A percentile compares a stretch with the other conserved stretches of the same genome.
phyloP scores from a whole-genome alignment of 805 yeast genomes.

The Zygosaccharomyces bisporus region DNA sequence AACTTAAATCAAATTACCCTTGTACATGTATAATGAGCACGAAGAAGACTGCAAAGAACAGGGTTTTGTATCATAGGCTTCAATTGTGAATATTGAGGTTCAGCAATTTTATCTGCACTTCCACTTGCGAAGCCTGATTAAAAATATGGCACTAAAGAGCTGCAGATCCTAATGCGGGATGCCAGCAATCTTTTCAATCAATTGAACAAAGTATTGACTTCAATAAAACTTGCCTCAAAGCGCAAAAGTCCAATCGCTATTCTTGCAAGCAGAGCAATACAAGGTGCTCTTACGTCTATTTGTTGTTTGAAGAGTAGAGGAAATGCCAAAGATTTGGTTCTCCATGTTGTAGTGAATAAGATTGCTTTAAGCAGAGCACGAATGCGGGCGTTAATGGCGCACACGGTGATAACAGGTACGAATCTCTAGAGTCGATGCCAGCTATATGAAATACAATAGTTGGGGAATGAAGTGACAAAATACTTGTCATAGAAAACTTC shows the following conservation, averaged over 20 bases:
- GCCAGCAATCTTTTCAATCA: slow-evolving; percentile 51
- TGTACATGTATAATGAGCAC: slow-evolving; percentile 47
- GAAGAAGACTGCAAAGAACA: slow-evolving; percentile 43
- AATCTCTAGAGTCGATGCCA: no score
- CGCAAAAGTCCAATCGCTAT: no score
- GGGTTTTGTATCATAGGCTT: slow-evolving; percentile 52
- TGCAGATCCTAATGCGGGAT: slow-evolving; percentile 50
- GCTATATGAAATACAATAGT: no score
- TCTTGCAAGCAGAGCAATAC: no score
- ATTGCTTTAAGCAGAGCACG: no score
- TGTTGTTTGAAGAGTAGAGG: no score
- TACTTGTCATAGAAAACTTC: slow-evolving; percentile 57
- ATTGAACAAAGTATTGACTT: slow-evolving; percentile 50
- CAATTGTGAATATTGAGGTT: slow-evolving; percentile 44
- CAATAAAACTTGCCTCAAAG: slow-evolving; percentile 55
- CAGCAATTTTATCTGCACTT: slow-evolving; percentile 42
- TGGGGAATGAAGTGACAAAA: no score
- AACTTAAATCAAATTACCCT: slow-evolving; percentile 52
- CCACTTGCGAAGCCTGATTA: slow-evolving; percentile 48
- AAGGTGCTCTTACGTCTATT: no score
- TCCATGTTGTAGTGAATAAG: no score
- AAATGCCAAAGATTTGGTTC: no score
- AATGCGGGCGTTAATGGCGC: no score
- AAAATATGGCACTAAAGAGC: slow-evolving; percentile 47
- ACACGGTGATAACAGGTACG: no score